These are phyloP conservation scores for Aspergillus affinis DNA, from an alignment of 495 filamentous ascomycete species.

Conservation along the genomic window DNA sequence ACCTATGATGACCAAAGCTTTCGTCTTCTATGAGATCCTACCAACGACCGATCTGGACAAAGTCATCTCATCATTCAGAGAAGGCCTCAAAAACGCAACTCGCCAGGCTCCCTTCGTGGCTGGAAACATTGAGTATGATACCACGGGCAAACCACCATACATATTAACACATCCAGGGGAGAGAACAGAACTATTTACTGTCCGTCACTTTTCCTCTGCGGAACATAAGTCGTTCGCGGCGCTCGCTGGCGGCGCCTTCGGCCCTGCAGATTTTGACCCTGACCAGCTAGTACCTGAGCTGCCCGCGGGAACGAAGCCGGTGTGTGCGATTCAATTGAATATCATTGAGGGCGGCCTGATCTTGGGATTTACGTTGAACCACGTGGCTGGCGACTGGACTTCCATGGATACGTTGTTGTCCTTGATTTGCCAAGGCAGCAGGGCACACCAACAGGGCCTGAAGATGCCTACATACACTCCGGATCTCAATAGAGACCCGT, in stretches of 20 bases:
- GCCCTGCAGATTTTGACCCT: constrained; percentile 15
- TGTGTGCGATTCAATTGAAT: constrained; percentile 24
- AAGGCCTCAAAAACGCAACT: constrained; percentile 25
- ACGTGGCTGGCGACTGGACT: constrained; percentile 27
- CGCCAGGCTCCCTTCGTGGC: constrained; percentile 26
- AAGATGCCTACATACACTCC: constrained; percentile 19
- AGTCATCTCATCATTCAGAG: constrained; percentile 17
- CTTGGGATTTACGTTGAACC: constrained; percentile 21
- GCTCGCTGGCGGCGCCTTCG: constrained; percentile 19
- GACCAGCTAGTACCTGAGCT: constrained; percentile 15
- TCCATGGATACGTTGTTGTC: constrained; percentile 27
- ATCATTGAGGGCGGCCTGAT: constrained; percentile 27
- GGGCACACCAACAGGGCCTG: constrained; percentile 16
- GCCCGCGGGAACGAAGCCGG: constrained; percentile 10
- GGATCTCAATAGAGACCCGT: constrained; percentile 24
- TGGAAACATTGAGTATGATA: constrained; percentile 18
- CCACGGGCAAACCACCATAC: constrained; percentile 20
- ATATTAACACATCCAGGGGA: constrained; percentile 12
- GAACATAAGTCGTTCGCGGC: constrained; percentile 19
- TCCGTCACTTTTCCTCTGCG: constrained; percentile 14
- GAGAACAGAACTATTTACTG: constrained; percentile 12
- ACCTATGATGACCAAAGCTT: constrained; percentile 19
- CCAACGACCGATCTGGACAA: constrained; percentile 9
- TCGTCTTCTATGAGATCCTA: constrained; percentile 23
- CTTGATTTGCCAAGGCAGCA: constrained; percentile 25